These are phyloP conservation scores for Fusarium keratoplasticum DNA, from an alignment of 2,329 filamentous ascomycete species.

Conservation along the genomic window DNA sequence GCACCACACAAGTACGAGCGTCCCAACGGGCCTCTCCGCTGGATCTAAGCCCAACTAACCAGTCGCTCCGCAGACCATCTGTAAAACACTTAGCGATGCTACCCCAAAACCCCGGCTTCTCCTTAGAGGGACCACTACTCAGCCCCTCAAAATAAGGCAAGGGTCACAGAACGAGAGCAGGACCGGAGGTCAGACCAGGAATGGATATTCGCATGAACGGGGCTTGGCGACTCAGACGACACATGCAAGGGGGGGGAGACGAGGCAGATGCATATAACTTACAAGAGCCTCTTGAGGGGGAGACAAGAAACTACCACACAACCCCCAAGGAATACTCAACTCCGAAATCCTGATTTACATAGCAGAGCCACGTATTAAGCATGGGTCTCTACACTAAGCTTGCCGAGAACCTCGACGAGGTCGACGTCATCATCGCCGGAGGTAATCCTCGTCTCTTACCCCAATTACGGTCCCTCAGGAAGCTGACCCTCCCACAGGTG, in stretches of 20 bases:
- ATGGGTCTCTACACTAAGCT: slow-evolving; percentile 3
- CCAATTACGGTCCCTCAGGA: not conserved
- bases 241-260: not conserved
- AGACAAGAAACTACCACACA: not conserved
- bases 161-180: not conserved
- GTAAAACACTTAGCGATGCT: not conserved
- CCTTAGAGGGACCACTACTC: not conserved
- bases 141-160: not conserved
- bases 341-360: not conserved
- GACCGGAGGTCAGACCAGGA: not conserved
- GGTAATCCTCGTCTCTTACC: not conserved
- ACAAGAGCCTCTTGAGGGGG: not conserved
- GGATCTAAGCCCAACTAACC: not conserved
- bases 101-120: not conserved
- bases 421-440: slow-evolving; percentile 1
- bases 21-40: not conserved
- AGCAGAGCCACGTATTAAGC: not conserved
- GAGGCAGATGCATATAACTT: not conserved
- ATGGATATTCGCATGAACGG: not conserved
- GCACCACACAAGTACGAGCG: not conserved
- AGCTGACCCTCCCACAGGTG: slow-evolving; percentile 30
- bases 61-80: not conserved
- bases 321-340: not conserved
- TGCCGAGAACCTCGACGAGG: not conserved
- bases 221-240: not conserved